Conservation (phyloP, 2,329 filamentous ascomycete species). For the Macrophomina pseudophaseolina region DNA sequence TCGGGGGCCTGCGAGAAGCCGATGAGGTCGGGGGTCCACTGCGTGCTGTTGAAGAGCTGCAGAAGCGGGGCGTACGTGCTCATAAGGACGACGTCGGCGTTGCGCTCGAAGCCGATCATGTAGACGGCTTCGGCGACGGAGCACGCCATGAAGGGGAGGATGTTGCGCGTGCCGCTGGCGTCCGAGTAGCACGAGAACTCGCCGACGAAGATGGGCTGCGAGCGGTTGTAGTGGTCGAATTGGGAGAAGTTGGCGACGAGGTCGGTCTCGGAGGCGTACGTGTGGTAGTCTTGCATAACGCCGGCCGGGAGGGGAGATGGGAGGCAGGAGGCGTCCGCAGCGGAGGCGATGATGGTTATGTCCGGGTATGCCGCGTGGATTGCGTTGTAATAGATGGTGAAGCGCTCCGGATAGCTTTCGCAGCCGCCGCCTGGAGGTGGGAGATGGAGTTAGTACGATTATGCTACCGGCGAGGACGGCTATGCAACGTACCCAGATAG, state of each 20-base stretch:
- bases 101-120: constrained; percentile 68
- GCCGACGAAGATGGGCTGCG: constrained; percentile 19
- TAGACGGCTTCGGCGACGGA: constrained; percentile 69
- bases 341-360: constrained; percentile 61
- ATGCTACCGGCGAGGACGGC: neutral
- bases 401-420: constrained; percentile 55
- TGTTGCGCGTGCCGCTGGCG: neutral
- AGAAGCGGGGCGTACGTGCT: constrained; percentile 22
- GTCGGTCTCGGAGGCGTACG: constrained; percentile 44
- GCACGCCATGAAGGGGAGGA: constrained; percentile 40
- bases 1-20: constrained; percentile 5
- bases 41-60: constrained; percentile 23
- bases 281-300: constrained; percentile 55
- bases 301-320: constrained; percentile 36
- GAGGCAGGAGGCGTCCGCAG: constrained; percentile 35
- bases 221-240: constrained; percentile 36
- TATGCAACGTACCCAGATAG: constrained; percentile 51
- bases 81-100: constrained; percentile 58
- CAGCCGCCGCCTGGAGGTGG: constrained; percentile 40
- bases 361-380: constrained; percentile 63
- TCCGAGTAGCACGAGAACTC: constrained; percentile 15
- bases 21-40: constrained; percentile 24
- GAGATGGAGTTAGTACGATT: neutral
- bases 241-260: constrained; percentile 57
- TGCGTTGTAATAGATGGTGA: constrained; percentile 58